Evolutionary conservation across 1,284 basidiomycete genomes (phyloP), one percentile per base, ranked within the genome.

Genomic region (Irpex sp.): DNA sequence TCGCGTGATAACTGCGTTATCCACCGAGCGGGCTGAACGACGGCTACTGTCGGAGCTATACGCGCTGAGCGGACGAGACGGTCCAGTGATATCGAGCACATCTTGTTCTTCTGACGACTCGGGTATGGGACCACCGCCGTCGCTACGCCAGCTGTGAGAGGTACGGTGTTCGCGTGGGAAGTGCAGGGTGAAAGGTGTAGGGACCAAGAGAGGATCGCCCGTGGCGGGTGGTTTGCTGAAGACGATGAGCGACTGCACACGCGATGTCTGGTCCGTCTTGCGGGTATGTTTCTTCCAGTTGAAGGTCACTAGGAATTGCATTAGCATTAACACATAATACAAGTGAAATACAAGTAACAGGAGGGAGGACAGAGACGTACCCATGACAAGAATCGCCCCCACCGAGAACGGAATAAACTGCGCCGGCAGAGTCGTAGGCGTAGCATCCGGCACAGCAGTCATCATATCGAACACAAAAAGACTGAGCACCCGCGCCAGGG

Each of bases 361-460:
- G n/a, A n/a, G n/a, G n/a, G n/a, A n/a, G n/a, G n/a, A n/a, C n/a
- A n/a, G n/a, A n/a, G n/a, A n/a, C n/a, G n/a, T n/a, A 75, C 75
- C 68, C 7, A 84, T 71, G 16, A 84, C 80, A 19, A 78, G 61
- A 14, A 84, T 61, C 5, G 78, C 72, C 16, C 78, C 80, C n/a
- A 83, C 65, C 62, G 78, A 78, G 60, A 80, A 78, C 0, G 82
- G 81, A 21, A 84, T 66, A 59, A 79, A 79, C 54, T 83, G 77
- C 0, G 74, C 79, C 4, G 82, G 58, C 9, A 77, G 66, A 53
- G 72, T 78, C 19, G 77, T 77, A 42, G 68, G 65, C 3, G 73
- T 69, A 1, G 75, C 73, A 28, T 72, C 72, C 16, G 82, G 80
- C 4, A 77, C 77, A 33, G 81, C 63, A 2, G 76, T 78, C 33